Percentiles rank a stretch among this genome's conserved stretches.
Evolutionary conservation across 352 stramenopile species (phyloP).

Genomic region (Phytophthora nicotianae): DNA sequence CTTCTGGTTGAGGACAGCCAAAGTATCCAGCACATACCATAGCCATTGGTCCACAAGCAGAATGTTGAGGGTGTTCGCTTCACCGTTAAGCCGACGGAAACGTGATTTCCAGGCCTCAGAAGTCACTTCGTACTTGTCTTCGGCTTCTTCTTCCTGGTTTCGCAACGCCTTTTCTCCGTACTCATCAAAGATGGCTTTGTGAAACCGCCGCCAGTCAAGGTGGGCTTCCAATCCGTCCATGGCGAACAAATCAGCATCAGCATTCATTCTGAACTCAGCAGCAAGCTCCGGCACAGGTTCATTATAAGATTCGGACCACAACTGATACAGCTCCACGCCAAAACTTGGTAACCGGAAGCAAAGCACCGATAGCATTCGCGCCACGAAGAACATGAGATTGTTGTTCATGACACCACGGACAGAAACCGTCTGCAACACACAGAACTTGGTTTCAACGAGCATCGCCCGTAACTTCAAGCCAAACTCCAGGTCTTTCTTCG

Average conservation of each 20-base stretch:
- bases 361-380: conserved; percentile 85
- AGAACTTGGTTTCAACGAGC: conserved; percentile 91
- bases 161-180: conserved; percentile 87
- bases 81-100: conserved; percentile 78
- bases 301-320: conserved; percentile 88
- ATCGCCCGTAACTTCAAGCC: conserved; percentile 85
- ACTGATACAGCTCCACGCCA: conserved; percentile 85
- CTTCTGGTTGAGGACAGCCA: conserved; percentile 91
- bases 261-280: conserved; percentile 83
- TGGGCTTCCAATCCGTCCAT: conserved; percentile 90
- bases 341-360: conserved; percentile 89
- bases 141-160: conserved; percentile 86
- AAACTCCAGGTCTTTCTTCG: conserved; percentile 85
- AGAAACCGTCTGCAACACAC: conserved; percentile 86
- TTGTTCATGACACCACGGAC: conserved; percentile 92
- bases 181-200: conserved; percentile 89
- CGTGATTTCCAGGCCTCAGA: conserved; percentile 83
- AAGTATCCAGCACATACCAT: conserved; percentile 89
- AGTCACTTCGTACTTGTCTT: conserved; percentile 91
- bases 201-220: conserved; percentile 88
- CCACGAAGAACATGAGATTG: conserved; percentile 92
- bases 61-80: conserved; percentile 90
- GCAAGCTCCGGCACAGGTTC: conserved; percentile 78
- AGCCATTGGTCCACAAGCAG: conserved; percentile 88
- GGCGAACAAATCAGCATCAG: conserved; percentile 83